Evolutionary conservation across 345 rosid species (phyloP).

Genomic region (Aethionema arabicum): DNA sequence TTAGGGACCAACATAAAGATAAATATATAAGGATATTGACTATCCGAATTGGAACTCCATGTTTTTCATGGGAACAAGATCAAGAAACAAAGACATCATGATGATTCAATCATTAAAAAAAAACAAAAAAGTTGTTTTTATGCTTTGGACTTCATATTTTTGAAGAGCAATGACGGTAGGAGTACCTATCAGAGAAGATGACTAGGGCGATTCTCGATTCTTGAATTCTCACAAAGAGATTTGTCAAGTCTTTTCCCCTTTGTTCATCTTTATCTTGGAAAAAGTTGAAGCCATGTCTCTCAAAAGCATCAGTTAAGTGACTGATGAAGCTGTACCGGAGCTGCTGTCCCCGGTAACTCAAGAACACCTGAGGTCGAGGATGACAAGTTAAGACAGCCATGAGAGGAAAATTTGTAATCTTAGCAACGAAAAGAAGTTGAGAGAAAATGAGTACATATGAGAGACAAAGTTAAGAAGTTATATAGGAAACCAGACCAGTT

Average conservation of each 20-base stretch:
- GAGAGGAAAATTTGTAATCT: no score
- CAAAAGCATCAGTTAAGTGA: conserved; percentile 9
- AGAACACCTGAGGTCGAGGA: not conserved
- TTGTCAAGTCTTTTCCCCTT: not conserved
- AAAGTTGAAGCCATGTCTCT: not conserved
- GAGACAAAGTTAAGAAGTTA: conserved; percentile 9
- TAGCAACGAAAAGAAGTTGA: not conserved
- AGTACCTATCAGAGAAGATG: conserved; percentile 6
- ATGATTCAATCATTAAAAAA: not conserved
- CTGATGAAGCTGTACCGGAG: conserved; percentile 9
- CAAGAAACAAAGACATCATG: not conserved
- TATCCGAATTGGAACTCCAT: no score
- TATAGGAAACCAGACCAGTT: no score
- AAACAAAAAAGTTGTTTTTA: not conserved
- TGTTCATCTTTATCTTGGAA: not conserved
- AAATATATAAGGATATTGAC: no score
- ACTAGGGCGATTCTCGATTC: conserved; percentile 13
- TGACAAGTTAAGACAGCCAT: no score
- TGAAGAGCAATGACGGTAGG: no score
- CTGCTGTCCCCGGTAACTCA: conserved; percentile 9
- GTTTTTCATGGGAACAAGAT: no score
- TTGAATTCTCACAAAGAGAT: conserved; percentile 13
- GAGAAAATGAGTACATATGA: no score
- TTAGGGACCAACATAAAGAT: no score
- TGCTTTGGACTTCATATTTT: not conserved